These are phyloP conservation scores for Tephrocybe sp. DNA, from an alignment of 768 basidiomycete species.

Conservation along the genomic window DNA sequence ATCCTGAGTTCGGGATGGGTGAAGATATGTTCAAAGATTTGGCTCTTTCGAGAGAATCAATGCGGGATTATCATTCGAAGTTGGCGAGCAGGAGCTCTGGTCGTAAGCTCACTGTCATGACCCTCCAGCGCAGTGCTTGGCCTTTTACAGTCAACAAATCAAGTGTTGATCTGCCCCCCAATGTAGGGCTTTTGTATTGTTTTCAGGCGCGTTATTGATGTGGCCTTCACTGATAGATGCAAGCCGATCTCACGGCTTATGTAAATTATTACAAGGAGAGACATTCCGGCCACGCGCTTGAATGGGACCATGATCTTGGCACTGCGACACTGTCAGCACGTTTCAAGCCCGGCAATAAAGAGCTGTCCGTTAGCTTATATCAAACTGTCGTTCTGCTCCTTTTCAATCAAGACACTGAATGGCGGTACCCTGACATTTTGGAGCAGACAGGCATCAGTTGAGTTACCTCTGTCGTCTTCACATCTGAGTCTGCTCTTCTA, in stretches of 20 bases:
- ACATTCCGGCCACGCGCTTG: conserved; percentile 72
- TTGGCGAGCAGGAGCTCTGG: conserved; percentile 33
- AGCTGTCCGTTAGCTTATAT: conserved; percentile 87
- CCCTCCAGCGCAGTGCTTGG: conserved; percentile 89
- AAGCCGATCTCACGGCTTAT: conserved; percentile 62
- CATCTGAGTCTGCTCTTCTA: conserved; percentile 19
- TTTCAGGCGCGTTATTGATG: conserved; percentile 8
- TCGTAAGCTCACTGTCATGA: conserved; percentile 66
- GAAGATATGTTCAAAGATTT: conserved; percentile 96
- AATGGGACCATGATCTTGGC: conserved; percentile 87
- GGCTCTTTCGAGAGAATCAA: conserved; percentile 68
- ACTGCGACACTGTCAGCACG: conserved; percentile 72
- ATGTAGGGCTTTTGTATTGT: conserved; percentile 32
- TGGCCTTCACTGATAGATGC: conserved; percentile 52
- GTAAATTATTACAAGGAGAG: conserved; percentile 71
- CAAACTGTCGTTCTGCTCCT: conserved; percentile 84
- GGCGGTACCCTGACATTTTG: conserved; percentile 66
- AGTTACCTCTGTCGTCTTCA: conserved; percentile 21
- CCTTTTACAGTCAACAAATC: conserved; percentile 61
- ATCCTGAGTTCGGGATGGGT: conserved; percentile 92
- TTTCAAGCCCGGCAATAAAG: conserved; percentile 73
- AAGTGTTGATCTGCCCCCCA: conserved; percentile 50
- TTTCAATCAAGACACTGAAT: conserved; percentile 69
- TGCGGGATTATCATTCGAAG: conserved; percentile 61
- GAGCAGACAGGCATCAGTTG: conserved; percentile 70